Percentiles rank a stretch among this genome's conserved stretches.
Evolutionary conservation across 345 rosid species (phyloP).

Genomic region (Raphanus raphanistrum): DNA sequence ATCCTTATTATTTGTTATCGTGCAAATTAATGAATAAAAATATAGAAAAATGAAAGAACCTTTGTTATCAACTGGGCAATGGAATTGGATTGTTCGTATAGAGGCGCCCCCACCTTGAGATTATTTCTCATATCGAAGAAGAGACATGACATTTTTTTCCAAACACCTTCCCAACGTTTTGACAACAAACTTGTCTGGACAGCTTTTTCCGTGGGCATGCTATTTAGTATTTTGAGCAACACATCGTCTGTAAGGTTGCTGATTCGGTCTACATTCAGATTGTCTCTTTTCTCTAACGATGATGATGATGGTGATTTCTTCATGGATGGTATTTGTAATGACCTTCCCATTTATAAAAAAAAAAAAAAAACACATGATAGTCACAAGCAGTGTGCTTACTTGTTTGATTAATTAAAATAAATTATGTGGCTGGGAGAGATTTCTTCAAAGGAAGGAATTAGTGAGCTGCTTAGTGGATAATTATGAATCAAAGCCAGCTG

Average conservation of each 20-base stretch:
- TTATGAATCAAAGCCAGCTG: too few species aligned
- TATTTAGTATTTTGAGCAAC: not conserved
- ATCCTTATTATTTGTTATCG: not conserved
- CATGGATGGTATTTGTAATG: not conserved
- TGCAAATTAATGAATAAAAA: not conserved
- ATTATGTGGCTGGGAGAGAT: too few species aligned
- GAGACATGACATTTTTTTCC: constrained; percentile 11
- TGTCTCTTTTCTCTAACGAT: not conserved
- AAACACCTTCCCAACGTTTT: constrained; percentile 1
- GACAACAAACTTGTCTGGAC: constrained; percentile 16
- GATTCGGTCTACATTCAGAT: not conserved
- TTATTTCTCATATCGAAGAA: not conserved
- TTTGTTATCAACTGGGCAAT: not conserved
- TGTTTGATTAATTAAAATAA: too few species aligned
- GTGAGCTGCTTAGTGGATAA: too few species aligned
- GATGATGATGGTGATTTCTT: not conserved
- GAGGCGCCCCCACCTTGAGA: too few species aligned
- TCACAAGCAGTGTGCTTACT: too few species aligned
- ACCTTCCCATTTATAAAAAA: too few species aligned
- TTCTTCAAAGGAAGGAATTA: too few species aligned
- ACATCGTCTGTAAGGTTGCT: not conserved
- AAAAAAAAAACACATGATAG: too few species aligned
- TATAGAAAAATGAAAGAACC: constrained; percentile 4
- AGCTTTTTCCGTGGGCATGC: not conserved
- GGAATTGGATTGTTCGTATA: not conserved